Evolutionary conservation across 768 basidiomycete species (phyloP), one percentile per base, ranked within the genome.

Genomic region (Mycena olivaceomarginata): DNA sequence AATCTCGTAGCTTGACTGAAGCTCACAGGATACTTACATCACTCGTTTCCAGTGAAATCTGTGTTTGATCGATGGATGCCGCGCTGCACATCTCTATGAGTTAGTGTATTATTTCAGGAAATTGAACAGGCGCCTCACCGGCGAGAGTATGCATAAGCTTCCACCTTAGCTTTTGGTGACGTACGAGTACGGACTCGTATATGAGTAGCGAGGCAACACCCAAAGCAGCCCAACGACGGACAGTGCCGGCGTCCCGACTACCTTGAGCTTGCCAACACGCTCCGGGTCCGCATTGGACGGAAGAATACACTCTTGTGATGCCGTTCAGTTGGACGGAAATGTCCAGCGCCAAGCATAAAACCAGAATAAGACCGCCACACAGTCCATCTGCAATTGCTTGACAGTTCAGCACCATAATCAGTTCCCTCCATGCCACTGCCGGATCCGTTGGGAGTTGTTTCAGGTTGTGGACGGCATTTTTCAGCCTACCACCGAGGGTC

Each of bases 301-400:
- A 11, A 18, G 64, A 65, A 46, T 73, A 66, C 9, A 66, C 3
- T 18, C 66, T 43, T 2, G 41, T 46, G 51, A 45, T 53, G 25
- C 40, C 64, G 46, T 73, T 73, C 2, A 51, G 25, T 59, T 45
- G 63, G 31, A 73, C 72, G 15, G 72, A 73, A 51, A 73, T 45
- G 18, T 73, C 43, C 22, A 73, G 53, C 40, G 53, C 51, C 53
- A 73, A 18, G 64, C 51, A 66, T 40, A 66, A 20, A 22, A 66
- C 0, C 12, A 73, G 39, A 22, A 56, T 37, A 18, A 73, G 41
- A 59, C 10, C 51, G 20, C 45, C 64, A 37, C 48, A 66, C 3
- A 53, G 46, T 46, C 63, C 64, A 59, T 73, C 72, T 22, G 22
- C 13, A 6, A 66, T 40, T 13, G 18, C 31, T 48, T 18, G 70